These are phyloP conservation scores for Phytophthora sp. DNA, from an alignment of 352 stramenopile genomes.

Conservation along the genomic window DNA sequence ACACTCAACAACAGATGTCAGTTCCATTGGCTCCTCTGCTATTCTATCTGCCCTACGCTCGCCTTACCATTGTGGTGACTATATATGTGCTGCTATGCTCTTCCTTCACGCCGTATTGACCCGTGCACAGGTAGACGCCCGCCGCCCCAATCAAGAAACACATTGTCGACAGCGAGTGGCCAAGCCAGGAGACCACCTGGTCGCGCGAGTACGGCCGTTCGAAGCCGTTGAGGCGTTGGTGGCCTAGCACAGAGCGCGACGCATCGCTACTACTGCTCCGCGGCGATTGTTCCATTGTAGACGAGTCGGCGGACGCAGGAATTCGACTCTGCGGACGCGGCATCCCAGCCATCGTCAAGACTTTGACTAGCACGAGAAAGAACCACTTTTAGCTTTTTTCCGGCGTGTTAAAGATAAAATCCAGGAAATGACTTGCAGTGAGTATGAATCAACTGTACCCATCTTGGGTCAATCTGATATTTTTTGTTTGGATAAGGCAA, in stretches of 20 bases:
- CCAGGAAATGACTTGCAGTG: conserved; percentile 18
- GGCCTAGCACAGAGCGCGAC: conserved; percentile 31
- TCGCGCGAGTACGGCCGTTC: conserved; percentile 76
- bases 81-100: conserved; percentile 17
- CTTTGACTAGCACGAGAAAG: conserved; percentile 6
- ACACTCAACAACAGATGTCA: conserved; percentile 1
- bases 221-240: conserved; percentile 73
- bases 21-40: neutral
- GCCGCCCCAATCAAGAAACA: conserved; percentile 63
- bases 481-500: conserved; percentile 1
- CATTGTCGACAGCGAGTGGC: conserved; percentile 66
- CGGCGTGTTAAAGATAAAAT: conserved; percentile 26
- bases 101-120: conserved; percentile 21
- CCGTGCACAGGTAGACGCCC: conserved; percentile 35
- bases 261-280: conserved; percentile 19
- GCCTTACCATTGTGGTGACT: conserved; percentile 34
- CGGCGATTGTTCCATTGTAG: conserved; percentile 20
- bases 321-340: conserved; percentile 9
- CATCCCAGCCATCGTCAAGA: neutral
- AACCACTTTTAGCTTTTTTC: conserved; percentile 20
- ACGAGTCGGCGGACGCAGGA: conserved; percentile 12
- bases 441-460: conserved; percentile 19
- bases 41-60: neutral
- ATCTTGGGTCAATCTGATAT: conserved; percentile 23
- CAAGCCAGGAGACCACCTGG: conserved; percentile 76